Conservation (phyloP, 139 green algal species). For the Desmodesmus armatus region DNA sequence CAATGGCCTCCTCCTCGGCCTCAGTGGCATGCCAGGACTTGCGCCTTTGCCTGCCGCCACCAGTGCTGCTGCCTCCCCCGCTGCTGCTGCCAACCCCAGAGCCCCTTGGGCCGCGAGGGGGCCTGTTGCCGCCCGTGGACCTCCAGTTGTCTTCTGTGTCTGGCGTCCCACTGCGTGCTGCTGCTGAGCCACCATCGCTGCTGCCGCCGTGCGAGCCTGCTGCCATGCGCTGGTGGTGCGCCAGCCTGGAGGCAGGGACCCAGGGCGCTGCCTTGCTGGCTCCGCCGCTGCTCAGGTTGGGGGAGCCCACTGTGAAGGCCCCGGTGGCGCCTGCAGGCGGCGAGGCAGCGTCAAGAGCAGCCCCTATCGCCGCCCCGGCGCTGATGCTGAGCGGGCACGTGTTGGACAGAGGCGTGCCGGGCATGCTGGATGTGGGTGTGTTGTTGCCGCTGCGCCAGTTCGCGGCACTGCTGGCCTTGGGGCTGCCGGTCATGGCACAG, state of each 20-base stretch:
- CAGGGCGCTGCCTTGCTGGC: slow-evolving; percentile 26
- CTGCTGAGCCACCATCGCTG: slow-evolving; percentile 21
- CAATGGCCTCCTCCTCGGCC: slow-evolving; percentile 2
- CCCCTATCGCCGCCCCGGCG: too few relatives aligned
- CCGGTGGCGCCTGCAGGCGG: not conserved
- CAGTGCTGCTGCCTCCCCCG: not conserved
- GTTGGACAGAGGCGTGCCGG: slow-evolving; percentile 2
- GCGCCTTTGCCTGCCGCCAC: not conserved
- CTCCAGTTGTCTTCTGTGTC: slow-evolving; percentile 20
- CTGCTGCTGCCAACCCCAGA: not conserved
- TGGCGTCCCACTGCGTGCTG: slow-evolving; percentile 5
- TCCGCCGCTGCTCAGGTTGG: slow-evolving; percentile 11
- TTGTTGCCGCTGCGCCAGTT: slow-evolving; percentile 27
- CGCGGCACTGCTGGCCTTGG: slow-evolving; percentile 7
- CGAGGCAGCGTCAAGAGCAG: too few relatives aligned
- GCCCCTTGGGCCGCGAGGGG: too few relatives aligned
- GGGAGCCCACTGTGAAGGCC: not conserved
- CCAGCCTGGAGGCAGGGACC: slow-evolving; percentile 25
- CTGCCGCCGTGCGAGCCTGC: not conserved
- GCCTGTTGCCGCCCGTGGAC: not conserved
- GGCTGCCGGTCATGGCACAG: slow-evolving; percentile 39
- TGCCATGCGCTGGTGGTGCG: slow-evolving; percentile 33
- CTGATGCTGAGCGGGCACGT: too few relatives aligned
- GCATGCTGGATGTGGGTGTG: not conserved
- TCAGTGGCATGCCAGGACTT: slow-evolving; percentile 36